These are phyloP conservation scores for Fusarium sp. DNA, from an alignment of 2,329 filamentous ascomycete species.

Conservation along the genomic window DNA sequence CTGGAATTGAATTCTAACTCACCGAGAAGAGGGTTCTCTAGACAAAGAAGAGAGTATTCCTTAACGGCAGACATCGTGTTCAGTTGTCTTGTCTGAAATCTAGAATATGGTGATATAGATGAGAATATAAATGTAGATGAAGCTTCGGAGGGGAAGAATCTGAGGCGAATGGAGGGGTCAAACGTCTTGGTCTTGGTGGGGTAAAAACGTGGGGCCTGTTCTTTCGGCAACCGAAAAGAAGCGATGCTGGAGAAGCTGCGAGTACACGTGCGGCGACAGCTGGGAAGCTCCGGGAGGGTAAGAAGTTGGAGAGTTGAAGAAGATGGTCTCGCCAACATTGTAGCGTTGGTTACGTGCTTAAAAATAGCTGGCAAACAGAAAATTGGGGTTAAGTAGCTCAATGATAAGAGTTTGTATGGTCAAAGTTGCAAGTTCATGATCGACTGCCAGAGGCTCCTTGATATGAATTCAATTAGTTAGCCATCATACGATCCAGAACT, in stretches of 20 bases:
- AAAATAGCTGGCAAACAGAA: too few relatives aligned
- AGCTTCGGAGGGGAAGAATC: slow-evolving; percentile 45
- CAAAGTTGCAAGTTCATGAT: slow-evolving; percentile 5
- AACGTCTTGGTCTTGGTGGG: slow-evolving; percentile 41
- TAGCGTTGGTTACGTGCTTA: not conserved
- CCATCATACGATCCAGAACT: slow-evolving; percentile 29
- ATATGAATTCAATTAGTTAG: slow-evolving; percentile 2
- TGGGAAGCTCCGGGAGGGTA: slow-evolving; percentile 9
- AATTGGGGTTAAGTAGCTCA: not conserved
- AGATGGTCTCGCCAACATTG: slow-evolving; percentile 29
- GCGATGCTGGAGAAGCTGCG: slow-evolving; percentile 41
- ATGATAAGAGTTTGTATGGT: not conserved
- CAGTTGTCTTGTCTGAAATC: slow-evolving; percentile 34
- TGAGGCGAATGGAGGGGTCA: slow-evolving; percentile 46
- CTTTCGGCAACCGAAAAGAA: slow-evolving; percentile 43
- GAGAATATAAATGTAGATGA: slow-evolving; percentile 23
- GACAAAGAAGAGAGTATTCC: slow-evolving; percentile 88
- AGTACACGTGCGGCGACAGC: slow-evolving; percentile 43
- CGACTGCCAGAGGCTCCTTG: not conserved
- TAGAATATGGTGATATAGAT: slow-evolving; percentile 18
- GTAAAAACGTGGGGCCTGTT: slow-evolving; percentile 40
- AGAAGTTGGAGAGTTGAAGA: slow-evolving; percentile 16
- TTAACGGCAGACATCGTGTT: slow-evolving; percentile 77
- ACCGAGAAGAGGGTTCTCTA: slow-evolving; percentile 98
- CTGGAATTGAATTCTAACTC: slow-evolving; percentile 48